A percentile compares a stretch with the other conserved stretches of the same genome.
Conservation (phyloP, 306 rosid species). For the Acacia acuminata region DNA sequence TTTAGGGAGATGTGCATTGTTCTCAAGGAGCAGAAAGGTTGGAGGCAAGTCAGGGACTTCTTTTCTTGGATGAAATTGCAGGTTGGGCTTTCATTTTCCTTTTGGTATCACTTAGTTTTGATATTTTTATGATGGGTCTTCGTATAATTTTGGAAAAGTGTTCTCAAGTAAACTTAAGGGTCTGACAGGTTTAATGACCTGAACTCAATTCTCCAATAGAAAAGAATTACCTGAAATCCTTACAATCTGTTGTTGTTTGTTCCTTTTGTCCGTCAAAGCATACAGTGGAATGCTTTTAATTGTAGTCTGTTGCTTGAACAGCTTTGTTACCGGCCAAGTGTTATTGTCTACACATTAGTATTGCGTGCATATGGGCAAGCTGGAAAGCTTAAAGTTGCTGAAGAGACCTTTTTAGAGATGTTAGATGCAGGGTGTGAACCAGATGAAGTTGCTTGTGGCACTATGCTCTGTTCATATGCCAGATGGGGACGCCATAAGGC, state of each 20-base stretch:
- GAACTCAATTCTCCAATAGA: neutral
- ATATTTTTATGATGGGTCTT: neutral
- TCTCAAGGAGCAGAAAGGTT: constrained; percentile 87
- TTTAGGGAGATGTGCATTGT: constrained; percentile 89
- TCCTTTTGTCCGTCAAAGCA: constrained; percentile 1
- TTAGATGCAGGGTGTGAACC: constrained; percentile 85
- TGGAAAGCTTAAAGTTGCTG: constrained; percentile 87
- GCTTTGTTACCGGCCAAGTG: constrained; percentile 86
- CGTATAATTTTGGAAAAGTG: neutral
- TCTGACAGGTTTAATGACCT: neutral
- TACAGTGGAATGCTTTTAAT: constrained; percentile 49
- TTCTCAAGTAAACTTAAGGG: neutral
- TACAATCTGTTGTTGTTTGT: constrained; percentile 15
- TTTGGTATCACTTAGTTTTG: neutral
- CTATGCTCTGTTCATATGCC: constrained; percentile 94
- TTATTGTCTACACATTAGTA: constrained; percentile 78
- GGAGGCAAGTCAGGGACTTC: constrained; percentile 89
- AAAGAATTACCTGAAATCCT: constrained; percentile 13
- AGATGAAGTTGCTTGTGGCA: constrained; percentile 93
- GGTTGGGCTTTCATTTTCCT: constrained; percentile 40
- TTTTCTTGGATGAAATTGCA: constrained; percentile 96
- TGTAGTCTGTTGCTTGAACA: constrained; percentile 70
- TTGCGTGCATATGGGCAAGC: constrained; percentile 84
- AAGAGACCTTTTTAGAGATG: constrained; percentile 94
- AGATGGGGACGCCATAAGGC: constrained; percentile 94